Base-by-base conservation (phyloP, 2,329 filamentous ascomycete genomes). In the Paecilomyces formosus region DNA sequence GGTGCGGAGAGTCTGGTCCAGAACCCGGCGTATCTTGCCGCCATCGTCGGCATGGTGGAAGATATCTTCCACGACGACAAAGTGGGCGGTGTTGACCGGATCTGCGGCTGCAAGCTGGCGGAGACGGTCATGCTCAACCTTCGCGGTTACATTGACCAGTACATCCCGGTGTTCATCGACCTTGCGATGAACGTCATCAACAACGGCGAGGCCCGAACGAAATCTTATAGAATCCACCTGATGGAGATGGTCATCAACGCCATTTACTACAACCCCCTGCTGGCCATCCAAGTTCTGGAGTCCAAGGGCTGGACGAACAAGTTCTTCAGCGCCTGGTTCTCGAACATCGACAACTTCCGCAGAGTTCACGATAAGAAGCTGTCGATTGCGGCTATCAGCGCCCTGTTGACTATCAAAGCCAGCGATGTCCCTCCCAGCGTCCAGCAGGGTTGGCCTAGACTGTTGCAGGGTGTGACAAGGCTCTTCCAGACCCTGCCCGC, bases 161-260 rank as follows among this genome's bases (percentile, higher is more conserved):
- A 91, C 70, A 86, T 97, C 35, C 87, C 90, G 18, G 88, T 91
- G 59, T 97, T 99, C 74, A 87, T 97, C 65, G 85, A 85, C 65
- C 87, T 97, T 75, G 89, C 91, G 30, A 97, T 97, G 92, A 82
- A 78, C 53, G 87, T 92, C 39, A 82, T 99, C 22, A 71, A 74
- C 56, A 85, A 83, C 55, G 83, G 88, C 51, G 89, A 96, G 64
- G 81, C 90, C 55, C 92, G 92, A 76, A 87, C 95, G 66, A 97
- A 95, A 81, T 92, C 90, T 2, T 95, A 97, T 75, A 88, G 90
- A 68, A 92, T 97, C 57, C 93, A 99, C 73, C 79, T 99, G 52
- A 96, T 99, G 89, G 94, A 99, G 78, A 95, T 99, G 87, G 87
- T 99, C 59, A 96, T 99, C 80, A 97, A 97, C 76, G 87, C 90